Base-by-base conservation (phyloP, 1,284 basidiomycete species). In the Chondrostereum purpureum region DNA sequence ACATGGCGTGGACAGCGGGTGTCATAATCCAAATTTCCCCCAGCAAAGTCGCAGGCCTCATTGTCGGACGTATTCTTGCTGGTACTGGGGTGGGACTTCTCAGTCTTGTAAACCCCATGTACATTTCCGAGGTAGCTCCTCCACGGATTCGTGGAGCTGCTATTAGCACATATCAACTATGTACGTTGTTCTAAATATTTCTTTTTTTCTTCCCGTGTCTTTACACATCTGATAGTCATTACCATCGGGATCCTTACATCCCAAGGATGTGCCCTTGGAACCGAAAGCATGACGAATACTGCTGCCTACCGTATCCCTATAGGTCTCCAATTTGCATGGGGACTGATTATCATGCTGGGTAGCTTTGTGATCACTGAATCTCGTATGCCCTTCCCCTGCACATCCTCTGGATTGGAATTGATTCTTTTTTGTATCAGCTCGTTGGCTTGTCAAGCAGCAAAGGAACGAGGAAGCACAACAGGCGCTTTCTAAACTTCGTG, bases 401-500 rank as follows among this genome's bases (percentile, higher is more conserved):
- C 69, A 83, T 65, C 77, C 77, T n/a, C 3, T 21, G 31, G 13
- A 10, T 21, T 10, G 16, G 4, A 5, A 14, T 16, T 11, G 4
- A 6, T 8, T 10, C 14, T 22, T 44, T 35, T 10, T 13, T 10
- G 4, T 39, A 12, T 4, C 23, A 43, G 42, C 51, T 12, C 49
- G 51, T 42, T 53, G 47, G 42, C 59, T 70, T 42, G 56, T 72
- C 34, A 65, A 62, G 50, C 65, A 69, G 52, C 70, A 68, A 34
- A 60, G 64, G 39, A 21, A 42, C 14, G 46, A 50, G 11, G 46
- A 45, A n/a, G 27, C 27, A 8, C 27, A 8, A n/a, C 8, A 8
- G 8, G 27, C 27, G 8, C 70, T 83, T 48, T 58, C 71, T 20
- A 72, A 76, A 49, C 73, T 86, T 39, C 69, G 70, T n/a, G 64